Evolutionary conservation across 78 protist species (phyloP).

Genomic region (Pigoraptor vietnamica): DNA sequence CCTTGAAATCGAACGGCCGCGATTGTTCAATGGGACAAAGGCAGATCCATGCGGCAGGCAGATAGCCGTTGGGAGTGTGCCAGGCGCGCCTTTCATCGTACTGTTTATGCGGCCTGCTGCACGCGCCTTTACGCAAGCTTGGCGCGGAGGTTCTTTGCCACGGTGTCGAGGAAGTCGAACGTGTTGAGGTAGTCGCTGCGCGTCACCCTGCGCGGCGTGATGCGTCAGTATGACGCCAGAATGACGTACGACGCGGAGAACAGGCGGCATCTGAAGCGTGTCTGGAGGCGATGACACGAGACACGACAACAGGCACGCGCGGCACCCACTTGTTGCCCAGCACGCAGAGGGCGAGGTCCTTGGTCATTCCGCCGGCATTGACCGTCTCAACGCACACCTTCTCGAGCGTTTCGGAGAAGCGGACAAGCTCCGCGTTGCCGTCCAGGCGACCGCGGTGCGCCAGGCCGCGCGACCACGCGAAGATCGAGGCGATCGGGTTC

Average conservation of each 20-base stretch:
- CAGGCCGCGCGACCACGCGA: constrained; percentile 92
- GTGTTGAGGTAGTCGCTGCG: constrained; percentile 38
- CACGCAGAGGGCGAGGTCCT: constrained; percentile 75
- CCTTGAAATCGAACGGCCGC: too few relatives aligned
- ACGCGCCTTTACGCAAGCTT: not conserved
- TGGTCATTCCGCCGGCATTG: constrained; percentile 73
- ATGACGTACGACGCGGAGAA: not conserved
- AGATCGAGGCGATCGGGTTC: constrained; percentile 87
- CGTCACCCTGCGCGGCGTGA: not conserved
- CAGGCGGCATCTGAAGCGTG: not conserved
- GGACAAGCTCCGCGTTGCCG: constrained; percentile 49
- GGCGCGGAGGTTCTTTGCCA: constrained; percentile 14
- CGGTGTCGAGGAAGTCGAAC: constrained; percentile 34
- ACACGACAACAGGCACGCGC: not conserved
- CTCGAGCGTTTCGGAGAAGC: constrained; percentile 44
- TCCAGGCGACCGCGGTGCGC: constrained; percentile 84
- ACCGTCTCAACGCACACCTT: constrained; percentile 40
- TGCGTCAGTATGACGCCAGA: not conserved
- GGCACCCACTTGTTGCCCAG: constrained; percentile 13
- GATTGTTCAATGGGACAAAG: too few relatives aligned
- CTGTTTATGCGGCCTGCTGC: not conserved
- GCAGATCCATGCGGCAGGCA: too few relatives aligned
- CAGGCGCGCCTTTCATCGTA: not conserved
- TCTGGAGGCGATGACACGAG: not conserved
- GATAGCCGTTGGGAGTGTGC: not conserved